Conservation (phyloP, 176 grass and related monocot species). For the sorghum (Sorghum bicolor) region DNA sequence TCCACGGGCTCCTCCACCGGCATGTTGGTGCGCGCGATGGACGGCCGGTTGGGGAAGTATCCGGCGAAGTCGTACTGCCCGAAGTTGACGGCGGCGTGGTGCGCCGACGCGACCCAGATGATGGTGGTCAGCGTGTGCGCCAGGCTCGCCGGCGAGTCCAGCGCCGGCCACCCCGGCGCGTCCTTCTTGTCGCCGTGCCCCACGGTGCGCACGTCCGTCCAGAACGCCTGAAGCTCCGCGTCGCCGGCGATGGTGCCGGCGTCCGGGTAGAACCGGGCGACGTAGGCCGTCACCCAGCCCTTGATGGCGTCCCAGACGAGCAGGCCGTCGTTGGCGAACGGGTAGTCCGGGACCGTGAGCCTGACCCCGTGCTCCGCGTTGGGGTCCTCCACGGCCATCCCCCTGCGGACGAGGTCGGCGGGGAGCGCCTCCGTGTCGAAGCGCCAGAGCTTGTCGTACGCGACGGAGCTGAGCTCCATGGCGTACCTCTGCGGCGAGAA, state of each 20-base stretch:
- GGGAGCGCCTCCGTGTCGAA: conserved; percentile 84
- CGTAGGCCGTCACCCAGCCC: conserved; percentile 64
- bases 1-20: conserved; percentile 67
- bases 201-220: conserved; percentile 55
- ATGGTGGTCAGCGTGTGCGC: conserved; percentile 63
- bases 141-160: conserved; percentile 46
- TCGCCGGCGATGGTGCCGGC: conserved; percentile 31
- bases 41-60: conserved; percentile 74
- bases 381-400: conserved; percentile 78
- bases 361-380: conserved; percentile 50
- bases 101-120: conserved; percentile 86
- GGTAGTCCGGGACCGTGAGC: conserved; percentile 68
- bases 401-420: conserved; percentile 65
- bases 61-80: conserved; percentile 74
- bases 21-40: conserved; percentile 71
- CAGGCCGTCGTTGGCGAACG: conserved; percentile 84
- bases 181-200: conserved; percentile 83
- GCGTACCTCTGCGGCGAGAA: conserved; percentile 68
- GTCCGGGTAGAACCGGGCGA: conserved; percentile 54
- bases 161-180: conserved; percentile 57
- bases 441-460: conserved; percentile 72
- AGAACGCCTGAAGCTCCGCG: conserved; percentile 71
- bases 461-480: conserved; percentile 75
- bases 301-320: conserved; percentile 76
- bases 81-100: conserved; percentile 88